Conservation (phyloP, 2,329 filamentous ascomycete species). For the Alternaria ethzedia region DNA sequence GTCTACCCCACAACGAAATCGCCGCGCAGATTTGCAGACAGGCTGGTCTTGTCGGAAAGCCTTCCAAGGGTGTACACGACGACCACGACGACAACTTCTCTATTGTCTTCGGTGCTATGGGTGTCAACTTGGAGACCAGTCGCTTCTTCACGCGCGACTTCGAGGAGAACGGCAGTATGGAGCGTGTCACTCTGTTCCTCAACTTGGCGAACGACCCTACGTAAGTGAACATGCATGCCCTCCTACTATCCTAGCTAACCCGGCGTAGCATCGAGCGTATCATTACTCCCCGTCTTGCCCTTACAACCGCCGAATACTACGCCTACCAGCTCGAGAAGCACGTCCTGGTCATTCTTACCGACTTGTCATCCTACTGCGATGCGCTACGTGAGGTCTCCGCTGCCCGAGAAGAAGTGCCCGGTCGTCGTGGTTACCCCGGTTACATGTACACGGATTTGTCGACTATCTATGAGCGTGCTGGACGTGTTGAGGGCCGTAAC, state of each 20-base stretch:
- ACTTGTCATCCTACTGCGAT: conserved; percentile 97
- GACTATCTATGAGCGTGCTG: conserved; percentile 98
- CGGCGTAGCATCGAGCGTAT: conserved; percentile 89
- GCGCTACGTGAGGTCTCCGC: conserved; percentile 98
- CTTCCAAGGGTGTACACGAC: conserved; percentile 95
- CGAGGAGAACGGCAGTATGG: conserved; percentile 98
- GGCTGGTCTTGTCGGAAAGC: conserved; percentile 87
- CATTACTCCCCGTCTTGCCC: conserved; percentile 95
- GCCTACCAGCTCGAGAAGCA: conserved; percentile 99
- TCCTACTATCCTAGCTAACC: conserved; percentile 23
- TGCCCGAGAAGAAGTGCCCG: conserved; percentile 96
- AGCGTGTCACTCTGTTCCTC: conserved; percentile 95
- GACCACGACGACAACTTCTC: conserved; percentile 99
- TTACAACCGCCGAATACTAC: conserved; percentile 99
- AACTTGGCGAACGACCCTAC: conserved; percentile 99
- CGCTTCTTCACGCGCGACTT: conserved; percentile 99
- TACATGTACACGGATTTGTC: conserved; percentile 99
- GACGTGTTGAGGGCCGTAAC: conserved; percentile 94
- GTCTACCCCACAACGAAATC: conserved; percentile 99
- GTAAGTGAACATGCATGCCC: conserved; percentile 60
- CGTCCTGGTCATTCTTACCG: conserved; percentile 97
- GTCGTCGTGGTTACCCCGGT: conserved; percentile 98
- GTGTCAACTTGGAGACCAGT: conserved; percentile 98
- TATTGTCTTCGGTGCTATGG: conserved; percentile 99
- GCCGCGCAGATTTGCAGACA: conserved; percentile 98